These are phyloP conservation scores for Crassisporium funariophilum DNA, from an alignment of 768 basidiomycete genomes.

Conservation along the genomic window DNA sequence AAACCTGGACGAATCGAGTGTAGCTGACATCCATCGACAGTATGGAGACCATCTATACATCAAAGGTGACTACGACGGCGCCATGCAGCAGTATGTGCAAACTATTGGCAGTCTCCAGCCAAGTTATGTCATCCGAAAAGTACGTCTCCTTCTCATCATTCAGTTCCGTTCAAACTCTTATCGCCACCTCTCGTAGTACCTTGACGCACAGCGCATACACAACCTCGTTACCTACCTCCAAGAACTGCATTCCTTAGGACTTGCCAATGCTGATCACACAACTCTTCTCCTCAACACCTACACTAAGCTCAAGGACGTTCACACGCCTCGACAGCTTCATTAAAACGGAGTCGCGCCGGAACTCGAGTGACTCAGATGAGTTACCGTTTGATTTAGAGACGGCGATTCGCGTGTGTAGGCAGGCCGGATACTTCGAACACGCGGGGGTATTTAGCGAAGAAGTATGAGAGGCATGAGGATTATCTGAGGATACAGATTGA, in stretches of 20 bases:
- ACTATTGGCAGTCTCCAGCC: constrained; percentile 90
- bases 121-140: constrained; percentile 97
- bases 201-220: constrained; percentile 94
- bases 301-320: constrained; percentile 94
- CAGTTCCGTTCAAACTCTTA: neutral
- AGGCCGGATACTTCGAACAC: constrained; percentile 95
- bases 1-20: constrained; percentile 69
- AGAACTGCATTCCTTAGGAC: constrained; percentile 85
- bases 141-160: constrained; percentile 32
- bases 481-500: constrained; percentile 94
- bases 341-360: constrained; percentile 74
- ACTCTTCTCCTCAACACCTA: constrained; percentile 96
- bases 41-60: constrained; percentile 91
- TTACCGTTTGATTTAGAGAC: constrained; percentile 97
- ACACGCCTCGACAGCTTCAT: constrained; percentile 88
- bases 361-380: constrained; percentile 55
- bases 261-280: constrained; percentile 96
- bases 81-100: constrained; percentile 90
- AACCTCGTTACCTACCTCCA: constrained; percentile 96
- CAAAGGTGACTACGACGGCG: constrained; percentile 90
- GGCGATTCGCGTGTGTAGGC: constrained; percentile 93
- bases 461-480: constrained; percentile 90
- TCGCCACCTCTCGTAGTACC: constrained; percentile 57
- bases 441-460: constrained; percentile 91
- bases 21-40: constrained; percentile 87